Evolutionary conservation across 169 alveolate genomes (phyloP).

Genomic region (Plasmodium inui): DNA sequence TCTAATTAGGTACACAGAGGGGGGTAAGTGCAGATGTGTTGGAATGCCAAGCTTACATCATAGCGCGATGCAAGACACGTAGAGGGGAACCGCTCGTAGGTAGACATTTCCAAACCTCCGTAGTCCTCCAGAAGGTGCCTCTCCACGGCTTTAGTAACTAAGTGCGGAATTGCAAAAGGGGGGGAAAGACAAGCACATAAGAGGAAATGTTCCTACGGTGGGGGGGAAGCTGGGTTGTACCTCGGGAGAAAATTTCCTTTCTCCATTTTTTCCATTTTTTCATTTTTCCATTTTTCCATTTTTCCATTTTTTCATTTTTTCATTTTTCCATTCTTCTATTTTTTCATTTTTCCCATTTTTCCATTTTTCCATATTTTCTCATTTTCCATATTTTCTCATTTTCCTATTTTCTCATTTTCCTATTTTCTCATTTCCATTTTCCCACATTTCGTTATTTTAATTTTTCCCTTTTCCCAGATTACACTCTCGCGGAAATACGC

Average conservation of each 20-base stretch:
- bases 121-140: conserved; percentile 55
- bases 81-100: background rate
- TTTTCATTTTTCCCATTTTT: background rate
- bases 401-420: background rate
- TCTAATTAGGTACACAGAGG: conserved; percentile 19
- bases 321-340: too few relatives aligned
- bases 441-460: too few relatives aligned
- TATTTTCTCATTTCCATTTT: too few relatives aligned
- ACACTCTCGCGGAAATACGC: conserved; percentile 60
- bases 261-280: background rate
- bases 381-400: too few relatives aligned
- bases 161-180: background rate
- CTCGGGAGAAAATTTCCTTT: background rate
- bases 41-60: background rate
- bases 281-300: too few relatives aligned
- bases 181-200: background rate
- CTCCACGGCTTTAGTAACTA: conserved; percentile 59
- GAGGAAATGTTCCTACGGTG: background rate
- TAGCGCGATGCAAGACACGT: background rate
- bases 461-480: background rate
- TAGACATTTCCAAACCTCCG: conserved; percentile 34
- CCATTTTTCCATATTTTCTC: too few relatives aligned
- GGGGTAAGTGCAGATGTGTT: background rate
- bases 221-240: background rate
- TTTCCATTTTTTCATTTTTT: background rate